Evolutionary conservation across 192 early-diverging fungal genomes (phyloP), one percentile per base, ranked within the genome.

Genomic region (Backusella morwellensis): DNA sequence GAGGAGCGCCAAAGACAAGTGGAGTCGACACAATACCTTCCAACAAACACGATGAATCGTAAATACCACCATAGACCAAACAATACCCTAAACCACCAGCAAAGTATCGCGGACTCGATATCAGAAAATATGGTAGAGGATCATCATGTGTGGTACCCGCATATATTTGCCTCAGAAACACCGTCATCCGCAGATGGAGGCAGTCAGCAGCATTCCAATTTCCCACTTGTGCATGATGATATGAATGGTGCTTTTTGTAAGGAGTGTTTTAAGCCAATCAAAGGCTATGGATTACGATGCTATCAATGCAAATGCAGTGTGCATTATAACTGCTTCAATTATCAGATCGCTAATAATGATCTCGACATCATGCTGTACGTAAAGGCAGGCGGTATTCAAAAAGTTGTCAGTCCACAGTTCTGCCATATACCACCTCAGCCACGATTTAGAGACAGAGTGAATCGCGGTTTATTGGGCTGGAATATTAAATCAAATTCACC

Each of bases 241-340:
- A 68, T 75, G 19, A 75, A 70, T 14, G 73, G 63, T 1, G 71
- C 75, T 9, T 73, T 72, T 35, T 83, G 82, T 68, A 77, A 68
- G 6, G 78, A 85, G 66, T 86, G 85, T 67, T 85, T 75, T 74
- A 81, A 84, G 14, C 26, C 68, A 29, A 81, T 90, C 29, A 69
- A 70, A 35, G 86, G 83, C 0, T 86, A 85, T 74, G 89, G 89
- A 32, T 75, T 90, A 4, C 63, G 81, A 36, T 90, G 89, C 72
- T 85, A 85, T 38, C 85, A 83, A 2, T 90, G 89, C 29, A 83
- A 84, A 35, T 75, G 83, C 34, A 84, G 78, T 34, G 47, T 88
- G 7, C 89, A 90, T 74, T 75, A 86, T 26, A 81, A 81, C 8
- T 90, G 89, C 68, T 90, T 80, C 70, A 85, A 86, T 44, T 76